Evolutionary conservation across 768 basidiomycete species (phyloP).

Genomic region (Cystobasidiopsis lactophilus): DNA sequence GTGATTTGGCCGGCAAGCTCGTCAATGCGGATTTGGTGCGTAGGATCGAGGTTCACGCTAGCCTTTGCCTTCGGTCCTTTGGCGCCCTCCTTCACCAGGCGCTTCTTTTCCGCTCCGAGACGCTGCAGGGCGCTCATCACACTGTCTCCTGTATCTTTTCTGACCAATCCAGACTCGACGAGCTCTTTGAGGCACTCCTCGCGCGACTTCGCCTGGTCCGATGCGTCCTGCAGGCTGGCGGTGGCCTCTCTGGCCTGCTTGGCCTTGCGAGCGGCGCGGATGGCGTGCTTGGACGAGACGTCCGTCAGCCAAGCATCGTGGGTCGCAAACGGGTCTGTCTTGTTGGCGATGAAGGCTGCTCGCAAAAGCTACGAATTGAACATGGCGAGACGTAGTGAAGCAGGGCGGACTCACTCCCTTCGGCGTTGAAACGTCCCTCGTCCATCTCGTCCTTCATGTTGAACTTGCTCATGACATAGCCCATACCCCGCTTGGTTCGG

Average conservation of each 20-base stretch:
- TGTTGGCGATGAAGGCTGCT: conserved; percentile 41
- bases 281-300: conserved; percentile 56
- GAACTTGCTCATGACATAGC: conserved; percentile 67
- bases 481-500: conserved; percentile 67
- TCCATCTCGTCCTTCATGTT: conserved; percentile 99
- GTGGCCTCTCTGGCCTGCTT: conserved; percentile 45
- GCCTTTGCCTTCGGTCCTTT: conserved; percentile 3
- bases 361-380: not conserved
- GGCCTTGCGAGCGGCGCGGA: conserved; percentile 52
- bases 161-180: conserved; percentile 38
- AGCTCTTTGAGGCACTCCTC: conserved; percentile 29
- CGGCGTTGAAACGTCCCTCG: conserved; percentile 87
- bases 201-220: conserved; percentile 39
- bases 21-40: too few species aligned
- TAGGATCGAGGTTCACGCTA: not conserved
- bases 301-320: conserved; percentile 94
- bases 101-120: conserved; percentile 47
- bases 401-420: conserved; percentile 35
- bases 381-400: not conserved
- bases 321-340: conserved; percentile 67
- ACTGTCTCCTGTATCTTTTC: conserved; percentile 54
- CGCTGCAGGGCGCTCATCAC: conserved; percentile 74
- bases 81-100: conserved; percentile 24
- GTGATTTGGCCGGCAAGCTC: conserved; percentile 30
- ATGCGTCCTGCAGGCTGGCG: conserved; percentile 29